Base-by-base conservation (phyloP, 1,284 basidiomycete genomes). In the Sanghuangporus sanghuang region DNA sequence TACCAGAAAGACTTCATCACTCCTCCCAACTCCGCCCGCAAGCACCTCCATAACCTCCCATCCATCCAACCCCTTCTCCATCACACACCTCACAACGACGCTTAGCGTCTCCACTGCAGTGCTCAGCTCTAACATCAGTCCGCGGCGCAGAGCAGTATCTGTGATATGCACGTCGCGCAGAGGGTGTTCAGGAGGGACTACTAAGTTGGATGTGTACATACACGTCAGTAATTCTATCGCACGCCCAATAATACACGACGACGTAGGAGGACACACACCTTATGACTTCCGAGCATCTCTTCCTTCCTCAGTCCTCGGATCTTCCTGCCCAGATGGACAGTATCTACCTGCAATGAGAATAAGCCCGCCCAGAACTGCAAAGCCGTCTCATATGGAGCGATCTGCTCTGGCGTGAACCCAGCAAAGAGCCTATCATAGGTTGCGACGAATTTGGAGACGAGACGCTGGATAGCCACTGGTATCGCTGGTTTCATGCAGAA, bases 11-110 rank as follows among this genome's bases (percentile, higher is more conserved):
- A 83, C 75, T 12, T 67, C 66, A 69, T 88, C 86, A 61, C 84
- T 86, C 58, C 80, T 75, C 9, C 73, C 75, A 5, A 86, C 82
- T 32, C 81, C 82, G 6, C 84, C 84, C 2, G 85, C 85, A 58
- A 88, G 79, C 32, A 86, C 71, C 44, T 87, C 83, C 86, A 89
- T 88, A 8, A 84, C 78, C 69, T 89, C 86, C 85, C 84, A 87
- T 23, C 87, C 87, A 2, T 81, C 78, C 0, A 84, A 69, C 59
- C 81, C 79, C 72, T 87, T 86, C 53, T 74, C 75, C 49, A 87
- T 73, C 16, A 85, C 69, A 59, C 74, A 75, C 18, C 79, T 77
- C 35, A 80, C 70, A 3, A 84, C 36, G 16, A 84, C 71, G 0
- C 76, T 72, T 35, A 87, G 71, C 0, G 83, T 84, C 66, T 81